Percentiles rank a stretch among this genome's conserved stretches.
Evolutionary conservation across 2,329 filamentous ascomycete genomes (phyloP).

Genomic region (Paracamarosporium sp.): DNA sequence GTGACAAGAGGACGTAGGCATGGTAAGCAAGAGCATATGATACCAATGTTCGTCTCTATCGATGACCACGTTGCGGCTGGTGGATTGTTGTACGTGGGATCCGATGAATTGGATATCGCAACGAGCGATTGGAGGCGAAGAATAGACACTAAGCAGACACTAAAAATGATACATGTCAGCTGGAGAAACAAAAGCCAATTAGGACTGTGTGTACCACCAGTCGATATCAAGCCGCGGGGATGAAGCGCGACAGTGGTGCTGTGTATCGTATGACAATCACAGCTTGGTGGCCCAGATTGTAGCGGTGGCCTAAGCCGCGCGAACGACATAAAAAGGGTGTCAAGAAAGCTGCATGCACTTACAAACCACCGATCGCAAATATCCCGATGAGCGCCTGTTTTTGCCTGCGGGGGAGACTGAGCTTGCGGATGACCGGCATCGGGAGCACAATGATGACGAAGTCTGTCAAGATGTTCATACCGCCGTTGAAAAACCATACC

Average conservation of each 20-base stretch:
- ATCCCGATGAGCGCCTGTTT: slow-evolving; percentile 46
- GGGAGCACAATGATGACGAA: slow-evolving; percentile 43
- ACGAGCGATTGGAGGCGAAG: slow-evolving; percentile 42
- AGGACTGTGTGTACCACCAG: neutral
- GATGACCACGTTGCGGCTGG: slow-evolving; percentile 39
- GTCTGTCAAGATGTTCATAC: slow-evolving; percentile 42
- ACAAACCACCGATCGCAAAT: slow-evolving; percentile 51
- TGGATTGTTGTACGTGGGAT: slow-evolving; percentile 42
- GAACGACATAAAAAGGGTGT: neutral
- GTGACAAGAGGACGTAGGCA: slow-evolving; percentile 35
- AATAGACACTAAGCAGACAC: slow-evolving; percentile 44
- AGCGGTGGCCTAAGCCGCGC: slow-evolving; percentile 5
- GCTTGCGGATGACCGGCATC: slow-evolving; percentile 39
- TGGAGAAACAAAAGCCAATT: neutral
- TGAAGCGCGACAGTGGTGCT: slow-evolving; percentile 1
- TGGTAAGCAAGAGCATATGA: slow-evolving; percentile 43
- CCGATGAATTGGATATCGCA: slow-evolving; percentile 35
- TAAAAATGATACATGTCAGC: slow-evolving; percentile 14
- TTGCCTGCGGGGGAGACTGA: slow-evolving; percentile 44
- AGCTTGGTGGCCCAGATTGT: slow-evolving; percentile 3
- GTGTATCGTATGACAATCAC: slow-evolving; percentile 12
- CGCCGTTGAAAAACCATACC: slow-evolving; percentile 39
- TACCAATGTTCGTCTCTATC: slow-evolving; percentile 39
- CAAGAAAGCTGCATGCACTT: slow-evolving; percentile 22
- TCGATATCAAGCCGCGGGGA: neutral